Percentiles rank a stretch among this genome's conserved stretches.
Evolutionary conservation across 208 protist species (phyloP).

Genomic region (Acanthamoeba sp.): DNA sequence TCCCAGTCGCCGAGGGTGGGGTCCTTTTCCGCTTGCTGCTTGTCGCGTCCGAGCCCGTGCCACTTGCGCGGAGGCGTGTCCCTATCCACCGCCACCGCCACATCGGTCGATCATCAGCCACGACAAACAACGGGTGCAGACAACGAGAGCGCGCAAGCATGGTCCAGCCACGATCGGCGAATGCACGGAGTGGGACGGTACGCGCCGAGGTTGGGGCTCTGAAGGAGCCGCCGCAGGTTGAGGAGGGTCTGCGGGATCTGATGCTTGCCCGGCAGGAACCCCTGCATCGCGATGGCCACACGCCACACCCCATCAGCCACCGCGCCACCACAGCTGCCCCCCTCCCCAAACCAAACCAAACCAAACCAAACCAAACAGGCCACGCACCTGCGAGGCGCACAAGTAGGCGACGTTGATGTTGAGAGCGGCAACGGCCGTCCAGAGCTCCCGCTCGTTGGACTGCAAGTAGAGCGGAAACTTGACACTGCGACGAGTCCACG

Average conservation of each 20-base stretch:
- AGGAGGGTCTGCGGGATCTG: conserved; percentile 15
- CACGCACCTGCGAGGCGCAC: neutral
- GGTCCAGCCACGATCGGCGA: too few species aligned
- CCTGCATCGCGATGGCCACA: neutral
- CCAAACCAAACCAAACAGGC: too few species aligned
- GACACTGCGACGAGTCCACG: neutral
- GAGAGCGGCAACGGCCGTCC: conserved; percentile 5
- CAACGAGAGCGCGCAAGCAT: too few species aligned
- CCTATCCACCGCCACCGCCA: neutral
- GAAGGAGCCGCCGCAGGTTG: conserved; percentile 18
- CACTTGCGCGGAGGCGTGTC: conserved; percentile 22
- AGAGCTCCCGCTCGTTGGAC: conserved; percentile 4
- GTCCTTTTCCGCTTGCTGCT: conserved; percentile 13
- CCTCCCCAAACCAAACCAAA: too few species aligned
- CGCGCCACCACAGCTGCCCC: neutral
- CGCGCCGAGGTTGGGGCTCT: conserved; percentile 30
- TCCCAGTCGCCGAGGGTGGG: neutral
- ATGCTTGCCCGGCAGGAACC: conserved; percentile 5
- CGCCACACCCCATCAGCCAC: too few species aligned
- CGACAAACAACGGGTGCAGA: neutral
- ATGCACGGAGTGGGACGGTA: neutral
- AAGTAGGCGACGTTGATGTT: conserved; percentile 48
- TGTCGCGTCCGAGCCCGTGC: conserved; percentile 17
- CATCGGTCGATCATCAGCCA: neutral
- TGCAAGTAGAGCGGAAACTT: conserved; percentile 42